Evolutionary conservation across 495 filamentous ascomycete species (phyloP).

Genomic region (Aspergillus ostianus): DNA sequence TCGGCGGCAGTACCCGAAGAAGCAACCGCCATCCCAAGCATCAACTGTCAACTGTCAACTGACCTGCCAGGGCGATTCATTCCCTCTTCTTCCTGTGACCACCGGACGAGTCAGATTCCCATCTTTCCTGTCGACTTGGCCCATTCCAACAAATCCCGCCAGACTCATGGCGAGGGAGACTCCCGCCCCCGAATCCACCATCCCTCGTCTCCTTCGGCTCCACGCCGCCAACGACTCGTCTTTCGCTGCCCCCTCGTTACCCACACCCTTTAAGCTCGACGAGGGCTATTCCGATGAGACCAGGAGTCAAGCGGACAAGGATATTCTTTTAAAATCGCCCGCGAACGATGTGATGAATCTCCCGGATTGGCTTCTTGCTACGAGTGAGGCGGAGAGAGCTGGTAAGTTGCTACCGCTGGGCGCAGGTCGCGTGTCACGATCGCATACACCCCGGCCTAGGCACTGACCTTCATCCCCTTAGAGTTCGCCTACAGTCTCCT

Average conservation of each 20-base stretch:
- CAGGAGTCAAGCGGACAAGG: conserved; percentile 52
- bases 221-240: conserved; percentile 24
- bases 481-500: conserved; percentile 58
- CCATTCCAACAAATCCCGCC: not conserved
- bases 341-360: conserved; percentile 43
- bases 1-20: not conserved
- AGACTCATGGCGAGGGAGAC: conserved; percentile 35
- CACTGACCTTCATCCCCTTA: conserved; percentile 13
- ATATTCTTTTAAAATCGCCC: conserved; percentile 24
- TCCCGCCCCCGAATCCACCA: conserved; percentile 18
- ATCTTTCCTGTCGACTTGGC: not conserved
- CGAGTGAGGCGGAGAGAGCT: conserved; percentile 53
- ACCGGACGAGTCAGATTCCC: not conserved
- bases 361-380: conserved; percentile 51
- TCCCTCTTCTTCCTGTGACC: too few relatives aligned
- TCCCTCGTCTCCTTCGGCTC: conserved; percentile 25
- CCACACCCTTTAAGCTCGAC: conserved; percentile 54
- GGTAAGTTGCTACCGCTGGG: conserved; percentile 39
- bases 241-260: conserved; percentile 34
- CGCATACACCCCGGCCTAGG: not conserved
- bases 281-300: conserved; percentile 69
- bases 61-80: too few relatives aligned
- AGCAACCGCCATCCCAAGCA: not conserved
- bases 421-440: not conserved
- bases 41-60: too few relatives aligned